These are phyloP conservation scores for Bipolaris bicolor DNA, from an alignment of 2,329 filamentous ascomycete genomes.

Conservation along the genomic window DNA sequence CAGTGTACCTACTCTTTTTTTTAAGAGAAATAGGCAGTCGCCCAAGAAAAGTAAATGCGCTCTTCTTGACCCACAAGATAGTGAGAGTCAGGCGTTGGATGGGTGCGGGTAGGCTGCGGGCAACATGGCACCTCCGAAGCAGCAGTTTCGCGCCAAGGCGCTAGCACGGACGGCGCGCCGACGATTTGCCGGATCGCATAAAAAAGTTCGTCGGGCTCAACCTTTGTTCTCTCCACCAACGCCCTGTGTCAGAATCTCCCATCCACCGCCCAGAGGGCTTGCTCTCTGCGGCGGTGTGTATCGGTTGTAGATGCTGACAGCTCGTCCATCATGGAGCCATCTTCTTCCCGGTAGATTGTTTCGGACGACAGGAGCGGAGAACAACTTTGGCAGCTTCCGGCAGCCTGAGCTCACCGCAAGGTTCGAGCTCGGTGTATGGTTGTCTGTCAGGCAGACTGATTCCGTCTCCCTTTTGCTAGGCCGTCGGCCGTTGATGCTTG, in stretches of 20 bases:
- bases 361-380: slow-evolving; percentile 92
- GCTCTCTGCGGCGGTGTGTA: slow-evolving; percentile 57
- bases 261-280: slow-evolving; percentile 49
- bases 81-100: slow-evolving; percentile 1
- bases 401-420: slow-evolving; percentile 57
- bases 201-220: slow-evolving; percentile 34
- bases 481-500: slow-evolving; percentile 88
- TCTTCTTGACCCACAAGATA: neutral
- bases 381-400: slow-evolving; percentile 62
- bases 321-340: slow-evolving; percentile 82
- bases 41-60: neutral
- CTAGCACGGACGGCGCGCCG: slow-evolving; percentile 26
- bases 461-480: slow-evolving; percentile 77
- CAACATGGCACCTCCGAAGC: slow-evolving; percentile 11
- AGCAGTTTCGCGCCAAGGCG: slow-evolving; percentile 24
- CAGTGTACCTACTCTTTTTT: too few relatives aligned
- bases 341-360: slow-evolving; percentile 71
- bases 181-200: slow-evolving; percentile 28
- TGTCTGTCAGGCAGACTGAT: slow-evolving; percentile 47
- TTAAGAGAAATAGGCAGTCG: too few relatives aligned
- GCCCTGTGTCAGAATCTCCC: slow-evolving; percentile 88
- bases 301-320: slow-evolving; percentile 80
- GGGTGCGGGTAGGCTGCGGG: slow-evolving; percentile 4
- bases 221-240: slow-evolving; percentile 56
- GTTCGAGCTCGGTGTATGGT: slow-evolving; percentile 49